These are phyloP conservation scores for Aspergillus hiratsukae DNA, from an alignment of 2,329 filamentous ascomycete genomes.

Conservation along the genomic window DNA sequence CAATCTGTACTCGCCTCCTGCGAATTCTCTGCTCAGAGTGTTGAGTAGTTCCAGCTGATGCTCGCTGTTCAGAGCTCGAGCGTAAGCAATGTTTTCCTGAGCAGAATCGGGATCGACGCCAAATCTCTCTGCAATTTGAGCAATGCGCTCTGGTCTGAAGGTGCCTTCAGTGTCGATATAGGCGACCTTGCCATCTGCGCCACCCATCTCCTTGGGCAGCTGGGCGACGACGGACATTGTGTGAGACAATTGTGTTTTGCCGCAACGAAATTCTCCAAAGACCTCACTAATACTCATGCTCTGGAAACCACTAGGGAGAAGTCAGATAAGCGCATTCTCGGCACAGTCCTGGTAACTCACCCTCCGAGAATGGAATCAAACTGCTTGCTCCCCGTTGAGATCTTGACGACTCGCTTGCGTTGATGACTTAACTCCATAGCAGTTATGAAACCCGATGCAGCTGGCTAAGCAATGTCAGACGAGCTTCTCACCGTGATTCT, in stretches of 20 bases:
- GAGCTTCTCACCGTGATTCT: background rate
- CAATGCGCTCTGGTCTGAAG: conserved; percentile 63
- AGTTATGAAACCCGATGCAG: conserved; percentile 59
- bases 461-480: conserved; percentile 42
- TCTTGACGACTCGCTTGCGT: conserved; percentile 59
- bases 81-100: conserved; percentile 65
- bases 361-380: conserved; percentile 62
- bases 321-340: background rate
- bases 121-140: conserved; percentile 63
- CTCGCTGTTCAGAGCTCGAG: conserved; percentile 62
- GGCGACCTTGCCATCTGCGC: conserved; percentile 64
- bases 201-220: conserved; percentile 54
- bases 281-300: conserved; percentile 64
- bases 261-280: conserved; percentile 49
- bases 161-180: conserved; percentile 66
- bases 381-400: conserved; percentile 67
- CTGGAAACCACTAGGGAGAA: conserved; percentile 56
- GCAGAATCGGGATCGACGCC: conserved; percentile 55
- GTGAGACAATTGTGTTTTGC: conserved; percentile 66
- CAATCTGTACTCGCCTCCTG: conserved; percentile 60
- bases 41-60: conserved; percentile 62
- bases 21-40: conserved; percentile 57
- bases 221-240: conserved; percentile 64
- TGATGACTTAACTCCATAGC: conserved; percentile 60
- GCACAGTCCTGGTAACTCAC: conserved; percentile 30